phyloP scores from a whole-genome alignment of 495 filamentous ascomycete species.

The Neurospora sp. region DNA sequence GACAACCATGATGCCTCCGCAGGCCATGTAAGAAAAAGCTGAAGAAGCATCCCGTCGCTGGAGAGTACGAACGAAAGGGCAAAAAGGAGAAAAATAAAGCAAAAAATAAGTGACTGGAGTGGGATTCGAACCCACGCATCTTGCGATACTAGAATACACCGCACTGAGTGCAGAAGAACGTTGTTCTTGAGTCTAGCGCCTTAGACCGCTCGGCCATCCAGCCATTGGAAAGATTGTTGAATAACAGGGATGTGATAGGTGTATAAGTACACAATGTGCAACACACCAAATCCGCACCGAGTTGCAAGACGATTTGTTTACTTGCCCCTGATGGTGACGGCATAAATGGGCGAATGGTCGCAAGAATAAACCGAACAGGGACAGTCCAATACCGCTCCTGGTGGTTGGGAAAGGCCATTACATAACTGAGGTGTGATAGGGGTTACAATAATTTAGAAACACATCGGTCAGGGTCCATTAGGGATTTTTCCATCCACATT shows the following conservation, averaged over 20 bases:
- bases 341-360: no score
- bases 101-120: constrained; percentile 15
- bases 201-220: constrained; percentile 27
- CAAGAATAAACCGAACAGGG: background rate
- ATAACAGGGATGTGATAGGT: background rate
- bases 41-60: background rate
- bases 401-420: background rate
- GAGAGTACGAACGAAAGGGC: background rate
- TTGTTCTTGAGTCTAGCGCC: constrained; percentile 23
- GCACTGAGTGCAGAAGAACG: constrained; percentile 4
- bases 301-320: background rate
- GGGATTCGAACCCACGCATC: constrained; percentile 2
- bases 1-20: background rate
- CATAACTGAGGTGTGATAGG: background rate
- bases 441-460: background rate
- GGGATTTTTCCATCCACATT: background rate
- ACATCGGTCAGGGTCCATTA: background rate
- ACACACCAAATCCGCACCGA: background rate
- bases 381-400: background rate
- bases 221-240: constrained; percentile 1
- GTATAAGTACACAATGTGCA: background rate
- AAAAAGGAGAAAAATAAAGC: background rate
- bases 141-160: constrained; percentile 3
- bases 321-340: background rate
- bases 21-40: background rate